Base-by-base conservation (phyloP, 2,329 filamentous ascomycete genomes). In the Hymenotorrendiella dingleyae region DNA sequence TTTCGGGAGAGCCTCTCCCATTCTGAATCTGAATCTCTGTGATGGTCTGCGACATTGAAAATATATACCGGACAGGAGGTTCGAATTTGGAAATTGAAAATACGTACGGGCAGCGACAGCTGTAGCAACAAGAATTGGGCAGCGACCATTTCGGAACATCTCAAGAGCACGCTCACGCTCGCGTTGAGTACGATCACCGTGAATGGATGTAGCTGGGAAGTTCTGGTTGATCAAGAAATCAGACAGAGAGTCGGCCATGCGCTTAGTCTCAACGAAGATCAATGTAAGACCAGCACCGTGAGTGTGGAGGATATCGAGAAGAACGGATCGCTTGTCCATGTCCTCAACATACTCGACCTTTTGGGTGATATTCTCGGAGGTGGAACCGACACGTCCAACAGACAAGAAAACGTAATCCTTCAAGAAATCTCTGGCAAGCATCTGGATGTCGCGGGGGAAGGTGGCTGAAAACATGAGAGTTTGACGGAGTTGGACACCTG, bases 401-500 rank as follows among this genome's bases (percentile, higher is more conserved):
- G 93, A 98, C 60, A 98, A 78, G 81, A 98, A 98, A 62, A 98
- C 82, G 72, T 98, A 98, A 64, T 98, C 93, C 76, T 94, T 96
- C 64, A 98, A 73, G 79, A 98, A 98, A 67, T 98, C 93, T 62
- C 93, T 85, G 48, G 93, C 93, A 47, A 98, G 84, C 86, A 97
- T 94, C 76, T 98, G 93, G 45, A 98, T 98, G 67, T 98, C 93
- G 58, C 91, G 88, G 48, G 93, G 93, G 80, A 98, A 98, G 49
- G 93, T 98, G 66, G 93, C 93, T 29, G 93, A 98, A 68, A 98
- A 98, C 93, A 98, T 98, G 74, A 98, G 91, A 42, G 93, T 98
- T 71, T 98, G 93, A 62, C 93, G 90, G 58, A 77, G 73, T 54
- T 81, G 72, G 48, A 91, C 86, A 40, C 69, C 67, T 45, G 93